phyloP scores from a whole-genome alignment of 2,329 filamentous ascomycete species.

The Cercospora berteroae region DNA sequence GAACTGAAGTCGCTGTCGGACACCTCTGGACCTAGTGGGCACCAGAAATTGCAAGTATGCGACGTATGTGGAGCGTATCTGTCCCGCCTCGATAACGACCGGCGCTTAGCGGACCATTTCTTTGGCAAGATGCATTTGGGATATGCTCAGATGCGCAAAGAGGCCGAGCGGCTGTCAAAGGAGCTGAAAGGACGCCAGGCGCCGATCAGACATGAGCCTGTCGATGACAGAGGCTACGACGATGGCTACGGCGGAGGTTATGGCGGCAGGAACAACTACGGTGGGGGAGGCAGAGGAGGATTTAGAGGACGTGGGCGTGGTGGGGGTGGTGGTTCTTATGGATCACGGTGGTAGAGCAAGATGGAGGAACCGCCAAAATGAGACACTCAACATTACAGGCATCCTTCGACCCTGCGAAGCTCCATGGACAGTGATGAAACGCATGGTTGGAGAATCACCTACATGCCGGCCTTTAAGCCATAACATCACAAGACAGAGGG shows the following conservation, averaged over 20 bases:
- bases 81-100: slow-evolving; percentile 87
- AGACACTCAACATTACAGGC: not conserved
- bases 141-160: slow-evolving; percentile 97
- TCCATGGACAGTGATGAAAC: not conserved
- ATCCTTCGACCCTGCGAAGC: not conserved
- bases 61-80: slow-evolving; percentile 97
- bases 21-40: slow-evolving; percentile 86
- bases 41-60: slow-evolving; percentile 98
- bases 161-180: slow-evolving; percentile 79
- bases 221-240: slow-evolving; percentile 44
- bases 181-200: slow-evolving; percentile 74
- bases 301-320: slow-evolving; percentile 23
- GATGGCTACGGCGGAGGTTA: slow-evolving; percentile 45
- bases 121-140: slow-evolving; percentile 99
- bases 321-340: slow-evolving; percentile 24
- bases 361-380: not conserved
- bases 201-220: slow-evolving; percentile 53
- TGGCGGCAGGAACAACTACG: slow-evolving; percentile 41
- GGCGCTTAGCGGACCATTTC: slow-evolving; percentile 91
- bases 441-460: not conserved
- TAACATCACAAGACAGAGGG: not conserved
- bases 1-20: slow-evolving; percentile 89
- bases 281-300: slow-evolving; percentile 25
- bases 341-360: slow-evolving; percentile 1
- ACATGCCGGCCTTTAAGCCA: not conserved